Percentiles rank a stretch among this genome's conserved stretches.
phyloP scores from a whole-genome alignment of 345 rosid species.

The Lagerstroemia speciosa region DNA sequence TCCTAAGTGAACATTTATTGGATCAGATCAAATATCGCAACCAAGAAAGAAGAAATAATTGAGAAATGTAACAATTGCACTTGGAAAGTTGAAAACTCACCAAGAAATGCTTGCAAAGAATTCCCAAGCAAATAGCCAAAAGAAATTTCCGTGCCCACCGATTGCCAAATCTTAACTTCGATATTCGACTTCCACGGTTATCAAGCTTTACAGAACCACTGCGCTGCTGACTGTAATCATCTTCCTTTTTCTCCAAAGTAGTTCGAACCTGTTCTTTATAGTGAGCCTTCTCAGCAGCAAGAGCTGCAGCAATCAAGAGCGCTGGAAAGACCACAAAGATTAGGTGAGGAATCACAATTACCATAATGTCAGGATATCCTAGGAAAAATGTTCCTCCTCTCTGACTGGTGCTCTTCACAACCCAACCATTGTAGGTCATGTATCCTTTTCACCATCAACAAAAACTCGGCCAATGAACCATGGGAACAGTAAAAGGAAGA shows the following conservation, averaged over 20 bases:
- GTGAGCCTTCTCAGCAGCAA: slow-evolving; percentile 67
- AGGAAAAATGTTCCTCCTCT: slow-evolving; percentile 37
- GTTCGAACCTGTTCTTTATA: slow-evolving; percentile 43
- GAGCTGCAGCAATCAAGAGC: slow-evolving; percentile 34
- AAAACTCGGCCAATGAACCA: slow-evolving; percentile 73
- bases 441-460: slow-evolving; percentile 41
- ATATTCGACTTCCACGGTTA: slow-evolving; percentile 20
- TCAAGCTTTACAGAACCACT: slow-evolving; percentile 25
- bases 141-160: slow-evolving; percentile 50
- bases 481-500: slow-evolving; percentile 62
- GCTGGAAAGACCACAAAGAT: slow-evolving; percentile 58
- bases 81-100: slow-evolving; percentile 25
- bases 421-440: slow-evolving; percentile 93
- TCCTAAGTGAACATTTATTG: background rate
- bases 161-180: slow-evolving; percentile 20
- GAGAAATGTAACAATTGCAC: background rate
- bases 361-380: slow-evolving; percentile 78
- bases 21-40: background rate
- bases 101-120: slow-evolving; percentile 73
- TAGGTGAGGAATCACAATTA: slow-evolving; percentile 77
- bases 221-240: slow-evolving; percentile 31
- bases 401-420: slow-evolving; percentile 24
- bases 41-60: background rate
- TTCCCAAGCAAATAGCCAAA: slow-evolving; percentile 44
- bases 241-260: slow-evolving; percentile 64